Evolutionary conservation across 2,329 filamentous ascomycete genomes (phyloP).

Genomic region (Aspergillus sp.): DNA sequence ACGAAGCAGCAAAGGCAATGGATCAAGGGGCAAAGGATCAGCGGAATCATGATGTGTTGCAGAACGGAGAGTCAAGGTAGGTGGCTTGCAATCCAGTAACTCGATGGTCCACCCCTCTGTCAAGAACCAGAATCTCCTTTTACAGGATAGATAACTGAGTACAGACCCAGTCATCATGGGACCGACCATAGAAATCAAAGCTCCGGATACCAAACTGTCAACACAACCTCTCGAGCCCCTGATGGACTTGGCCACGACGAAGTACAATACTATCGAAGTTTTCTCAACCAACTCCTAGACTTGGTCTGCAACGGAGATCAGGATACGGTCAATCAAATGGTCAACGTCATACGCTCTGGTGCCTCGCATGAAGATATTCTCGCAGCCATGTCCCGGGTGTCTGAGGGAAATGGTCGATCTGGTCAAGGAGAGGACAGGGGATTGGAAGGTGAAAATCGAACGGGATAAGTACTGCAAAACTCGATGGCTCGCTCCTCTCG

Average conservation of each 20-base stretch:
- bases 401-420: neutral
- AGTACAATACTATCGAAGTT: slow-evolving; percentile 18
- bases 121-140: neutral
- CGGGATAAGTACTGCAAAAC: neutral
- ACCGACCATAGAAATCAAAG: neutral
- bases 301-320: slow-evolving; percentile 18
- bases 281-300: slow-evolving; percentile 20
- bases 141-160: neutral
- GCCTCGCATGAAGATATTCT: slow-evolving; percentile 23
- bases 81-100: neutral
- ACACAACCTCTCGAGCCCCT: neutral
- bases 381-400: slow-evolving; percentile 11
- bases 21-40: neutral
- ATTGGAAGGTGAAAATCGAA: neutral
- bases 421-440: neutral
- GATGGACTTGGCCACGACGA: slow-evolving; percentile 5
- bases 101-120: neutral
- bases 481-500: neutral
- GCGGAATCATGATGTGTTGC: neutral
- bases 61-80: neutral
- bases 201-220: neutral
- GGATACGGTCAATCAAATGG: slow-evolving; percentile 16
- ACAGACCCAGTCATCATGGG: neutral
- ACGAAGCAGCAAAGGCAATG: too few relatives aligned
- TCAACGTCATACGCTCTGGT: slow-evolving; percentile 23